Percentiles rank a stretch among this genome's conserved stretches.
Evolutionary conservation across 495 filamentous ascomycete genomes (phyloP).

Genomic region (Venustampulla echinocandica): DNA sequence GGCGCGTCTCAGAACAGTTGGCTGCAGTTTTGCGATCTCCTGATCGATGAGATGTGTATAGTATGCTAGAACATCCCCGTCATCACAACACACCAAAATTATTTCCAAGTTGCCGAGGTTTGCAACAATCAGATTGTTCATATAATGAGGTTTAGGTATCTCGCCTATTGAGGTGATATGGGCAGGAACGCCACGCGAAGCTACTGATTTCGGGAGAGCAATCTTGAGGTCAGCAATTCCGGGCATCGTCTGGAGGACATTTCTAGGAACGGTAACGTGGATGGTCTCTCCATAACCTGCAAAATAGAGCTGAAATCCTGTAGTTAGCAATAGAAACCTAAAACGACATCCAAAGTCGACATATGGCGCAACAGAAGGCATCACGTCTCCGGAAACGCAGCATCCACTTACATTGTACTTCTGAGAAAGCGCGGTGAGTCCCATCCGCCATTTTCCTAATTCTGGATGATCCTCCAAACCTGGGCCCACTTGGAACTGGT

Average conservation of each 20-base stretch:
- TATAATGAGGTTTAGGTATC: constrained; percentile 48
- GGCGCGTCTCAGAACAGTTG: neutral
- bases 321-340: too few species aligned
- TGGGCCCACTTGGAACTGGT: neutral
- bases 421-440: constrained; percentile 42
- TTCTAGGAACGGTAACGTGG: constrained; percentile 63
- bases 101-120: constrained; percentile 76
- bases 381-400: neutral
- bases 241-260: constrained; percentile 52
- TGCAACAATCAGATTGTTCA: constrained; percentile 73
- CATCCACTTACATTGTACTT: constrained; percentile 32
- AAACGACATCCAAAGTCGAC: neutral
- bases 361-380: neutral
- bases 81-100: constrained; percentile 67
- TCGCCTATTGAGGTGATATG: too few species aligned
- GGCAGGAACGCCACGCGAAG: constrained; percentile 34
- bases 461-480: constrained; percentile 15
- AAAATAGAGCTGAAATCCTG: constrained; percentile 50
- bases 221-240: constrained; percentile 56
- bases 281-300: constrained; percentile 64
- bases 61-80: constrained; percentile 82
- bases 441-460: constrained; percentile 32
- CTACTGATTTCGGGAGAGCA: constrained; percentile 44
- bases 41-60: constrained; percentile 43
- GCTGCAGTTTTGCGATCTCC: neutral